Evolutionary conservation across 2,329 filamentous ascomycete species (phyloP).

Genomic region (Plectosphaerella plurivora): DNA sequence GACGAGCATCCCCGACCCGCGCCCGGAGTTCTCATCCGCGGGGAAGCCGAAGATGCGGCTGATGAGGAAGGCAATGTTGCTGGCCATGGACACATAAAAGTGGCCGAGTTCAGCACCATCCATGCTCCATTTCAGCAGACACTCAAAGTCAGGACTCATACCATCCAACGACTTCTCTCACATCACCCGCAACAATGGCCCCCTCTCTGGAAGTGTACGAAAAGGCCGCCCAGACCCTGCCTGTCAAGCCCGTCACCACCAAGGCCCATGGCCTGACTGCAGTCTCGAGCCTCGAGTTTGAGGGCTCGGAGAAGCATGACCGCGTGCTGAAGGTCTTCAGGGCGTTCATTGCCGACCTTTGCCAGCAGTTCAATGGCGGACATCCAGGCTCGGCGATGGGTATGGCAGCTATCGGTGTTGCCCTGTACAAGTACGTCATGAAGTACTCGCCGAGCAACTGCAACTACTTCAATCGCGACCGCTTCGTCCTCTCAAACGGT

Average conservation of each 20-base stretch:
- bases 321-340: constrained; percentile 56
- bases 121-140: no score
- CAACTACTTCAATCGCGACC: constrained; percentile 56
- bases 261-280: constrained; percentile 3
- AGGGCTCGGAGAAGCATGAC: constrained; percentile 7
- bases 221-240: constrained; percentile 5
- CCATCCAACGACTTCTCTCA: not conserved
- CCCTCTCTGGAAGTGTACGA: constrained; percentile 8
- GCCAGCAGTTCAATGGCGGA: constrained; percentile 65
- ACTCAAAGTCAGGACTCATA: no score
- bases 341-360: constrained; percentile 62
- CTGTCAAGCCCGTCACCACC: constrained; percentile 5
- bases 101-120: no score
- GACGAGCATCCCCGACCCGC: no score
- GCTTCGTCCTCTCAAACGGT: constrained; percentile 58
- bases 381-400: constrained; percentile 60
- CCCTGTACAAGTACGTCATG: constrained; percentile 59
- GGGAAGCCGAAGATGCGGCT: no score
- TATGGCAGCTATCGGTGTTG: constrained; percentile 58
- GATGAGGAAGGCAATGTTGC: no score
- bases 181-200: constrained; percentile 1
- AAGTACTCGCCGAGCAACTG: constrained; percentile 51
- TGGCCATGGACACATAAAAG: no score
- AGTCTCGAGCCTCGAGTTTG: constrained; percentile 1
- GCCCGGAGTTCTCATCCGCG: no score